These are phyloP conservation scores for Leptographium procerum DNA, from an alignment of 2,329 filamentous ascomycete genomes.

Conservation along the genomic window DNA sequence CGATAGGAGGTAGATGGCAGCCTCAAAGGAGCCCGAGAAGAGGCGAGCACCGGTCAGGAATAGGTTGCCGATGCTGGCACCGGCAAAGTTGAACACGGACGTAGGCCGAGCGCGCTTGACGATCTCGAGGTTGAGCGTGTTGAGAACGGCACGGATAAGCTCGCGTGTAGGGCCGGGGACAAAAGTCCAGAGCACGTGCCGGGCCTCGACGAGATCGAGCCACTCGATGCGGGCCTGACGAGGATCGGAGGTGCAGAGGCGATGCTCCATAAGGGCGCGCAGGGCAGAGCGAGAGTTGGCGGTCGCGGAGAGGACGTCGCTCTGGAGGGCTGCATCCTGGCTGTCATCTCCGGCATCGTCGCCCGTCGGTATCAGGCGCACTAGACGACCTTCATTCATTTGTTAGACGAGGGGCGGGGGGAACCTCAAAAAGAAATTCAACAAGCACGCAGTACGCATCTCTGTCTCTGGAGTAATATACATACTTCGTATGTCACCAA, in stretches of 20 bases:
- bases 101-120: slow-evolving; percentile 63
- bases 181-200: slow-evolving; percentile 61
- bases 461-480: no score
- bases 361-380: slow-evolving; percentile 70
- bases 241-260: slow-evolving; percentile 50
- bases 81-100: slow-evolving; percentile 66
- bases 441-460: no score
- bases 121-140: slow-evolving; percentile 66
- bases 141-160: slow-evolving; percentile 66
- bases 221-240: slow-evolving; percentile 62
- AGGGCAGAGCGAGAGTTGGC: slow-evolving; percentile 61
- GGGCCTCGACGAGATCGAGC: slow-evolving; percentile 79
- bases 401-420: neutral
- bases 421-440: no score
- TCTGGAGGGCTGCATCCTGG: neutral
- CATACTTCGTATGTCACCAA: slow-evolving; percentile 66
- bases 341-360: slow-evolving; percentile 19
- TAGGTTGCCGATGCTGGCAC: slow-evolving; percentile 66
- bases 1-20: slow-evolving; percentile 79
- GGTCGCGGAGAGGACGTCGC: slow-evolving; percentile 16
- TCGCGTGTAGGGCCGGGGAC: slow-evolving; percentile 64
- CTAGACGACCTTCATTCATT: slow-evolving; percentile 57
- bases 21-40: slow-evolving; percentile 87
- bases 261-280: slow-evolving; percentile 77
- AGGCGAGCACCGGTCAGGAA: slow-evolving; percentile 77